Base-by-base conservation (phyloP, 2,329 filamentous ascomycete species). In the Cordyceps fumosorosea region DNA sequence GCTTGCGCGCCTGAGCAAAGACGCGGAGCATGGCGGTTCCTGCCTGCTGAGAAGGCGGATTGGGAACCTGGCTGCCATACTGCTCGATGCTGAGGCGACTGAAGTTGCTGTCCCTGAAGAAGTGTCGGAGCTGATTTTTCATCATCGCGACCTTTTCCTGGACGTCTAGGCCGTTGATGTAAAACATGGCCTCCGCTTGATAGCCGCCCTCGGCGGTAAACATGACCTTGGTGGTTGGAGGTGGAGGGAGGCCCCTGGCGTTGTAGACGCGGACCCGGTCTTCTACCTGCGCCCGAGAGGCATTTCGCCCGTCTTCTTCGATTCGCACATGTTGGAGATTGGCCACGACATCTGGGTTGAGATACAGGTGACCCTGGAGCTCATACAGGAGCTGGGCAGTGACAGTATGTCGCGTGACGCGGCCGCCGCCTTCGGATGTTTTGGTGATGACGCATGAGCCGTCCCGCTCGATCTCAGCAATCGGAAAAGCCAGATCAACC, bases 161-260 rank as follows among this genome's bases (percentile, higher is more conserved):
- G 12, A 42, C 16, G 16, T 42, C 40, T n/a, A 42, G 40, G 40
- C 40, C 40, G 16, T 42, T 42, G 40, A 42, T 42, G 40, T 0
- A 80, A 67, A 4, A 78, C 59, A 65, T 83, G 74, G 2, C 73
- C 73, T 66, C 82, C 76, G 62, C 40, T n/a, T 42, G 40, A 42
- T 75, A 83, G 0, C 80, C 80, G 8, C 76, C 80, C 10, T 73
- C 70, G 62, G 80, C 81, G 64, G 78, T 81, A 18, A 82, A 73
- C n/a, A 79, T 80, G 7, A 80, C 72, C 65, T 83, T 83, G 1
- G 80, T 83, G 0, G 80, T 82, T 1, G 78, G 73, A 0, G 80
- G 80, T 2, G 80, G 80, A 0, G 77, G 74, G 1, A 66, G 63
- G 0, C 80, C 80, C 22, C 65, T 74, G 22, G 77, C 70, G 0